A percentile compares a stretch with the other conserved stretches of the same genome.
Conservation (phyloP, 2,329 filamentous ascomycete species). For the Cercospora sp. region DNA sequence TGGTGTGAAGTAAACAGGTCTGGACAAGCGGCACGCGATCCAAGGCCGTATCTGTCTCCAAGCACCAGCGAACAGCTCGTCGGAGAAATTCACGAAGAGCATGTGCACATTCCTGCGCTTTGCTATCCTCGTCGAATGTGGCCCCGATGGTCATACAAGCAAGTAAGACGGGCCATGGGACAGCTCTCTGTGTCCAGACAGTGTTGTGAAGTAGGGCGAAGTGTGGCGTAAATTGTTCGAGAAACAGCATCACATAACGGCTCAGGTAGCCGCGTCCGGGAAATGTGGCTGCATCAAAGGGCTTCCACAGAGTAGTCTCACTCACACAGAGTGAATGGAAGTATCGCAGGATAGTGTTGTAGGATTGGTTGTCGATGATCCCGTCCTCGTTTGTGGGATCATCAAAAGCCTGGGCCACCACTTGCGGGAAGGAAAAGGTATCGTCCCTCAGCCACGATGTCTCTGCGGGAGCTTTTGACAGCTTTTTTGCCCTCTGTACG, state of each 20-base stretch:
- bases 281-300: not conserved
- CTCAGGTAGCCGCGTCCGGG: not conserved
- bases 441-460: not conserved
- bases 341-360: not conserved
- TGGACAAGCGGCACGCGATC: conserved; percentile 11
- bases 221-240: not conserved
- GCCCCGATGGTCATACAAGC: not conserved
- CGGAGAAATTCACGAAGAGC: not conserved
- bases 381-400: not conserved
- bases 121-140: not conserved
- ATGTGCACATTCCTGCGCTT: not conserved
- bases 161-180: not conserved
- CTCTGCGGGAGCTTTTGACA: not conserved
- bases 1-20: conserved; percentile 11
- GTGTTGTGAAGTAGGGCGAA: not conserved
- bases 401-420: not conserved
- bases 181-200: not conserved
- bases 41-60: not conserved
- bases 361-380: not conserved
- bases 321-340: conserved; percentile 3
- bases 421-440: not conserved
- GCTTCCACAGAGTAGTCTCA: conserved; percentile 4
- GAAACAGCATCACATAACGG: not conserved
- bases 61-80: not conserved
- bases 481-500: not conserved